Evolutionary conservation across 768 basidiomycete genomes (phyloP), one percentile per base, ranked within the genome.

Genomic region (Sporobolomyces roseus): DNA sequence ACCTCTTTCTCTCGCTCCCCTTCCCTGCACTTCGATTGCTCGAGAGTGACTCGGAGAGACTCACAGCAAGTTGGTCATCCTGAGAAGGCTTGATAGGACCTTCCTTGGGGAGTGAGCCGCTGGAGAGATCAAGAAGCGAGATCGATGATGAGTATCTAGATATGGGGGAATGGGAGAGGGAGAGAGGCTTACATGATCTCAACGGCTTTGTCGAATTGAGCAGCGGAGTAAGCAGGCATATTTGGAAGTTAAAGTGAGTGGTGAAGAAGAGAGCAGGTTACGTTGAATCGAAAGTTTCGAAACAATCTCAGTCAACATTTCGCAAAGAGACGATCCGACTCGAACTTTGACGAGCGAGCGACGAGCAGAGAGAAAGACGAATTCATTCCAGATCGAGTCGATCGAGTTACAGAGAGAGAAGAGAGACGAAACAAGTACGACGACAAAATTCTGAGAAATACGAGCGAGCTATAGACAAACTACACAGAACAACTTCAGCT

Each of bases 11-110:
- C 41, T 46, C 41, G 30, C 30, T 27, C 38, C 25, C 41, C 38
- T 32, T 25, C 27, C 14, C 35, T 35, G 23, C 35, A 23, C 36
- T 5, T 33, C 9, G 17, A 17, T 8, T 27, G 8, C 25, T 8
- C n/a, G 25, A 9, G 17, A 8, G 8, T 9, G 25, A 14, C 21
- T 46, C 8, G 27, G 27, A 25, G 9, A 32, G 81, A n/a, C 89
- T 78, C 79, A 93, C 93, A 74, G 80, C 82, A 73, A 97, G 88
- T 82, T 90, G 84, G 64, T 90, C 87, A 16, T 87, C 87, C 71
- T 84, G 80, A 23, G 80, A 71, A 25, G 90, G 90, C 81, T 90
- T 81, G 78, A 92, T 83, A 25, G 88, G 86, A 4, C 93, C 91
- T 35, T 87, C 87, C 80, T 88, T 70, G 49, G 75, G 75, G 63